Evolutionary conservation across 139 green algal species (phyloP).

Genomic region (Coccomyxa sp.): DNA sequence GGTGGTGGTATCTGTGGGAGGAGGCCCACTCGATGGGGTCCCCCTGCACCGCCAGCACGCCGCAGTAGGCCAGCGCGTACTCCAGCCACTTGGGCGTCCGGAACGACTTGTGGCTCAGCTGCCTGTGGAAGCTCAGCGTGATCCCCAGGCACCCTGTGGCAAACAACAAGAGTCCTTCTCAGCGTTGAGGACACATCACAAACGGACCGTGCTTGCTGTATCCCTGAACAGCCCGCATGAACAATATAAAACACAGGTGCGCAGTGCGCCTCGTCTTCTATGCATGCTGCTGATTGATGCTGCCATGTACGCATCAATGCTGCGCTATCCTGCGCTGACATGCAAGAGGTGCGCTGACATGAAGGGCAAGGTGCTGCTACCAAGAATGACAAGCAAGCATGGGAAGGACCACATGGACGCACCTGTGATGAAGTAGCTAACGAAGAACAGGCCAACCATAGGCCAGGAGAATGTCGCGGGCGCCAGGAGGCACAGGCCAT

Average conservation of each 20-base stretch:
- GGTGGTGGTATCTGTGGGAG: constrained; percentile 91
- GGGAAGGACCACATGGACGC: too few species aligned
- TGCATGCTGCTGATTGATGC: too few species aligned
- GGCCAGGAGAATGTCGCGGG: constrained; percentile 77
- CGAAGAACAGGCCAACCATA: constrained; percentile 78
- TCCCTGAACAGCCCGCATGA: too few species aligned
- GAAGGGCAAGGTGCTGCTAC: too few species aligned
- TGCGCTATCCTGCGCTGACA: too few species aligned
- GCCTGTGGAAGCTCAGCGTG: constrained; percentile 93
- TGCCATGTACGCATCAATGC: too few species aligned
- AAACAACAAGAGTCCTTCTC: neutral
- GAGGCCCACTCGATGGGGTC: constrained; percentile 93
- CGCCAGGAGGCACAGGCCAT: constrained; percentile 64
- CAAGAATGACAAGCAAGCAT: too few species aligned
- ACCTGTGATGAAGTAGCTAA: constrained; percentile 91
- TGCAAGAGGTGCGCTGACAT: too few species aligned
- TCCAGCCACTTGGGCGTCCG: constrained; percentile 97
- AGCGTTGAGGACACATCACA: neutral
- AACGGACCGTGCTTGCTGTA: too few species aligned
- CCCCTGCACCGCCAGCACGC: constrained; percentile 86
- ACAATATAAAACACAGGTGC: too few species aligned
- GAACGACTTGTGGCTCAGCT: constrained; percentile 91
- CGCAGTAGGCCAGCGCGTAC: constrained; percentile 96
- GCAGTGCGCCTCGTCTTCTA: too few species aligned
- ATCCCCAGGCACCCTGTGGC: constrained; percentile 83